Percentiles rank a stretch among this genome's conserved stretches.
Conservation (phyloP, 2,329 filamentous ascomycete genomes). For the Drechmeria coniospora region DNA sequence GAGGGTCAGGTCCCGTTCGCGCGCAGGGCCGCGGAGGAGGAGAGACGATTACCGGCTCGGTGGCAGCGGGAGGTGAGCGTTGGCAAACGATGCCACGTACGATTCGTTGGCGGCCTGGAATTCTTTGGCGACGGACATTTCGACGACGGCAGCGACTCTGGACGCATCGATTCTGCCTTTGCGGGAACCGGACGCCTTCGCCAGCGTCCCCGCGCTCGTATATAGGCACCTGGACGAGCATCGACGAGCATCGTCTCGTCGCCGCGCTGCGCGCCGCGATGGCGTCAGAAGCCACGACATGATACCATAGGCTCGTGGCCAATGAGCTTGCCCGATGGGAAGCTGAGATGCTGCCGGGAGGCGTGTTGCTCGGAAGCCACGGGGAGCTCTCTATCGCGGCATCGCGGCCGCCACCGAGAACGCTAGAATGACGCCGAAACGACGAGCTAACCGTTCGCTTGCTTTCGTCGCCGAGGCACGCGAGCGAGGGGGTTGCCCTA, state of each 20-base stretch:
- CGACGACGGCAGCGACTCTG: background rate
- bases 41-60: constrained; percentile 33
- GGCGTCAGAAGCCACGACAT: constrained; percentile 1
- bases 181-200: too few species aligned
- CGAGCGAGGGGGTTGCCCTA: too few species aligned
- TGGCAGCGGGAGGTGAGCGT: constrained; percentile 50
- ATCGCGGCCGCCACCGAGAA: too few species aligned
- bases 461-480: too few species aligned
- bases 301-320: background rate
- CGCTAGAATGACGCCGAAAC: too few species aligned
- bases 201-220: too few species aligned
- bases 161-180: background rate
- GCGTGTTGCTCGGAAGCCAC: too few species aligned
- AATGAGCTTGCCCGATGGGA: too few species aligned
- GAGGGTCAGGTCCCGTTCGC: background rate
- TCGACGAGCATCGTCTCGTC: too few species aligned
- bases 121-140: constrained; percentile 10
- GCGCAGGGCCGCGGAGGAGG: background rate
- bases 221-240: background rate
- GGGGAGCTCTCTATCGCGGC: too few species aligned
- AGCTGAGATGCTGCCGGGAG: too few species aligned
- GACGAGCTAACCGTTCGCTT: too few species aligned
- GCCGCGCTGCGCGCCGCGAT: background rate
- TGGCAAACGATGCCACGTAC: constrained; percentile 50
- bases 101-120: constrained; percentile 24